Base-by-base conservation (phyloP, 2,329 filamentous ascomycete genomes). In the Neopestalotiopsis sp. region DNA sequence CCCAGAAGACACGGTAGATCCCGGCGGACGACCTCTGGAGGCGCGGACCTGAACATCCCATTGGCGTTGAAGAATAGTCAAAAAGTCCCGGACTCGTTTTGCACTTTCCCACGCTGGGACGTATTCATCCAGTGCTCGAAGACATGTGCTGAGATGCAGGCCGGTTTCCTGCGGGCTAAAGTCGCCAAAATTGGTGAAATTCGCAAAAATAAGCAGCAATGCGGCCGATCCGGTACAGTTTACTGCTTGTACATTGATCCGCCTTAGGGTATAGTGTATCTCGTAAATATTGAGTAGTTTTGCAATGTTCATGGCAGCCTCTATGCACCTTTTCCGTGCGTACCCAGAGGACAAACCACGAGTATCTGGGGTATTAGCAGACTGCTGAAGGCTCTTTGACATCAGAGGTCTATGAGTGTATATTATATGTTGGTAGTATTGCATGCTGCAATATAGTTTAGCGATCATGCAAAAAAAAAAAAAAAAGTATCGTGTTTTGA, bases 221-320 rank as follows among this genome's bases (percentile, higher is more conserved):
- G 70, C 68, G 4, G 71, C 71, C 6, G 70, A 72, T 49, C 69
- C 72, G 4, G 69, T 70, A n/a, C 71, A 72, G 3, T 66, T 65
- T 2, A 73, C 71, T 4, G 71, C 71, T 30, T 71, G 68, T 10
- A 73, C 52, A 42, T 72, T 72, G 40, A 71, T 71, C 28, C 67
- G 63, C 34, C 71, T 64, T 6, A 73, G 65, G 2, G 68, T 70
- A 28, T 72, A 67, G 4, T 67, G 66, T 3, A 40, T 66, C 52
- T 73, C 71, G 62, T 73, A 73, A 3, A 70, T 57, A 12, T 32
- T 42, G 20, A 69, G 49, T 66, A 62, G 71, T 58, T 73, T 70
- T 49, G 72, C 72, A 6, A 74, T 71, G 1, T 73, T 71, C 49
- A 74, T 72, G 68, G 71, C 69, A 34, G 75, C 75, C 66, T 73